Base-by-base conservation (phyloP, 2,329 filamentous ascomycete species). In the Pyrenophora tritici-repentis region DNA sequence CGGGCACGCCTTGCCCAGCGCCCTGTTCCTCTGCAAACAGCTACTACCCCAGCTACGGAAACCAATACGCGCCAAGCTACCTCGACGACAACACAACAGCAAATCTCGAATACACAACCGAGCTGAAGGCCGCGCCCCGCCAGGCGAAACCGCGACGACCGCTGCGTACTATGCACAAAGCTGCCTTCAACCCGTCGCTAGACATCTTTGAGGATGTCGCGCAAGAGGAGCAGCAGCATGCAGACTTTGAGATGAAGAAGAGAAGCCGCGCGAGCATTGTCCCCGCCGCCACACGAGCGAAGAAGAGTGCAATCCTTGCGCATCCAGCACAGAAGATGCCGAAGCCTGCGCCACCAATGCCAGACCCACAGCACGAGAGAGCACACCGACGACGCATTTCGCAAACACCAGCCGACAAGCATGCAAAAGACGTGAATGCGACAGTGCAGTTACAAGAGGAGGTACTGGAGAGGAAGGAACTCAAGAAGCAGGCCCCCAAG, bases 181-280 rank as follows among this genome's bases (percentile, higher is more conserved):
- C 59, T n/a, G 33, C 62, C 2, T 72, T 73, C 61, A 67, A 72
- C 42, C 67, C 70, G 2, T 48, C 63, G 8, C 44, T 70, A 26
- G 70, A 75, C 34, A 74, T 74, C 22, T 74, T 73, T 41, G 70
- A 75, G 50, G 71, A 74, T 61, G 70, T 72, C 35, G 68, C 66
- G 22, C 66, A 67, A 35, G 69, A 70, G 47, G 69, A 73, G 42
- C 59, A 62, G 34, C 59, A 66, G 20, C 66, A 67, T 36, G 47
- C 53, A 35, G 60, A 58, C 9, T 58, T 58, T 13, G 63, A 66
- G 10, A 50, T 55, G 16, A 67, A 66, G 45, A 59, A 61, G 47
- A 59, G 61, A 36, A 66, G 63, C 44, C 63, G 66, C 51, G 61
- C 67, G 2, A 66, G 66, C 14, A 44, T 62, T 13, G 47, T 70